A percentile compares a stretch with the other conserved stretches of the same genome.
These are phyloP conservation scores for Colletotrichum sp. DNA, from an alignment of 2,329 filamentous ascomycete genomes.

Conservation along the genomic window DNA sequence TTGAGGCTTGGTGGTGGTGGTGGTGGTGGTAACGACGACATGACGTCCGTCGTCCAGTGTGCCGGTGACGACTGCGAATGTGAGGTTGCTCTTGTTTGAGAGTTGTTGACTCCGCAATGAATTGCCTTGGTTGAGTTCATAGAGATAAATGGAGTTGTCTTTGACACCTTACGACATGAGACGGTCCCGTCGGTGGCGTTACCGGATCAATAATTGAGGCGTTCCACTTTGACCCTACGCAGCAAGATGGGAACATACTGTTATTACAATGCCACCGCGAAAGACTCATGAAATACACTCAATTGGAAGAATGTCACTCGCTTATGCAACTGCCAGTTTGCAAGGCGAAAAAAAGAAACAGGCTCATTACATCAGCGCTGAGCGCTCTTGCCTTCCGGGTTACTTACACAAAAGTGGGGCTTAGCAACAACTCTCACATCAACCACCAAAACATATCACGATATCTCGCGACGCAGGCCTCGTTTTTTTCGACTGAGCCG, in stretches of 20 bases:
- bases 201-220: background rate
- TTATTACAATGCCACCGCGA: background rate
- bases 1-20: background rate
- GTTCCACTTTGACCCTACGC: background rate
- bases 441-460: background rate
- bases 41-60: background rate
- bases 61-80: background rate
- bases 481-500: background rate
- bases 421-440: background rate
- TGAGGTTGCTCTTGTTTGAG: background rate
- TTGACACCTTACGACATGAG: background rate
- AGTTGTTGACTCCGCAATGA: background rate
- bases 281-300: background rate
- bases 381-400: background rate
- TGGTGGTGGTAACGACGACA: background rate
- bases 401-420: background rate
- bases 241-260: background rate
- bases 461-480: background rate
- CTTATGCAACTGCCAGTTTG: background rate
- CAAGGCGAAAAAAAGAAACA: background rate
- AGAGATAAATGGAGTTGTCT: background rate
- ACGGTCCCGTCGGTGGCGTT: background rate
- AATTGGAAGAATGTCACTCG: background rate
- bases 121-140: background rate
- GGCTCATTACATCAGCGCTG: background rate